phyloP scores from a whole-genome alignment of 768 basidiomycete species.

The Lactifluus rugatus region DNA sequence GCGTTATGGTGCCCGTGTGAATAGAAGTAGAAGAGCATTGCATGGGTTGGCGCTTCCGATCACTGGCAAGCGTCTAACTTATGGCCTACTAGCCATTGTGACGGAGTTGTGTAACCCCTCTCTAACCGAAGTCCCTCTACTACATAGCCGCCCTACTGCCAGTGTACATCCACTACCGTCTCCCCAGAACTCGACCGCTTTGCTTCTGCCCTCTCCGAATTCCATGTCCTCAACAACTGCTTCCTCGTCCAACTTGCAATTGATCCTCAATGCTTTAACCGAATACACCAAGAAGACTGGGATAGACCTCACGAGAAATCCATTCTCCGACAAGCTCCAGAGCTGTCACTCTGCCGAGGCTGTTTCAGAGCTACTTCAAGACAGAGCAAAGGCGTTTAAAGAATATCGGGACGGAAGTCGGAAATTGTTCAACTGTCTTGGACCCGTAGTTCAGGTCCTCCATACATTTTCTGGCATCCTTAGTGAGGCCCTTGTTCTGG shows the following conservation, averaged over 20 bases:
- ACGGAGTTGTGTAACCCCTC: too few species aligned
- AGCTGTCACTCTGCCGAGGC: neutral
- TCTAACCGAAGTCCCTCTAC: too few species aligned
- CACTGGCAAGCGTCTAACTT: too few species aligned
- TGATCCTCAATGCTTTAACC: neutral
- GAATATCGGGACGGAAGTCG: neutral
- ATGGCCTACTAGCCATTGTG: too few species aligned
- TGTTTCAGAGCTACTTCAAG: neutral
- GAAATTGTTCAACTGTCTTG: neutral
- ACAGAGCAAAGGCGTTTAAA: neutral
- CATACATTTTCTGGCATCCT: neutral
- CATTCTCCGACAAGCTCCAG: neutral
- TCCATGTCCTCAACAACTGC: neutral
- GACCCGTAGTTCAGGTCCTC: neutral
- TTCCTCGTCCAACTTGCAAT: neutral
- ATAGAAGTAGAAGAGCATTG: too few species aligned
- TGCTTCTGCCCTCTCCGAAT: neutral
- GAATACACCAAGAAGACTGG: neutral
- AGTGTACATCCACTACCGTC: too few species aligned
- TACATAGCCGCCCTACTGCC: too few species aligned
- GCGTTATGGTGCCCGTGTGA: too few species aligned
- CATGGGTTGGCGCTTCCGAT: too few species aligned
- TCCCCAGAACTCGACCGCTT: neutral
- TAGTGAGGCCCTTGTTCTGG: neutral
- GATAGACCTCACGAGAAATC: neutral